Base-by-base conservation (phyloP, 1,284 basidiomycete genomes). In the Leccinum holopus region DNA sequence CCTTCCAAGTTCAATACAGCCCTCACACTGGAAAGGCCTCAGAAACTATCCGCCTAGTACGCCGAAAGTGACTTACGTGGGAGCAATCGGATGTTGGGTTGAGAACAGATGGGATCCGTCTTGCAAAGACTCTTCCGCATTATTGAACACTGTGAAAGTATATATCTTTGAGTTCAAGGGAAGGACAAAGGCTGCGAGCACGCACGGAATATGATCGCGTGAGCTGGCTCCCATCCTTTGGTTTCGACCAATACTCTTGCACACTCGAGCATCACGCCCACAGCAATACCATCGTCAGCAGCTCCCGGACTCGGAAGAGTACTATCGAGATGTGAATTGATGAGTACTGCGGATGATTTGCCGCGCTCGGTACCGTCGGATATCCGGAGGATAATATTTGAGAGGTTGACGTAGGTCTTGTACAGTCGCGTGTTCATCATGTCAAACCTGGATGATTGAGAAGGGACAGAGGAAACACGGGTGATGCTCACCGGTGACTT, bases 31-130 rank as follows among this genome's bases (percentile, higher is more conserved):
- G 21, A 68, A 61, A 59, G 28, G 37, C 41, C 32, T 60, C 58
- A 58, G 44, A 30, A 65, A 32, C 53, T 30, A 16, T 53, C 16
- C 2, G 21, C 14, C 52, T 62, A 6, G 14, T 33, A 30, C 59
- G 14, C 37, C 30, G 49, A 58, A 30, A 52, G 25, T 44, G 39
- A 79, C 86, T 67, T 63, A 91, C 91, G 86, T 91, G 21, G 84
- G 72, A 8, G 88, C 87, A 49, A 84, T 85, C 1, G 86, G 84
- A 71, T 96, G 93, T 70, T 95, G 92, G 0, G 93, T 97, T 8
- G 94, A 88, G 75, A 90, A 97, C 4, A 97, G 80, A 75, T 99
- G 96, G 0, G 94, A 96, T 0, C 92, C 96, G 71, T 98, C 96
- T 75, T 97, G 95, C n/a, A 97, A 77, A 0, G 89, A 91, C 71